Conservation (phyloP, 2,329 filamentous ascomycete species). For the Stagonosporopsis tanaceti region DNA sequence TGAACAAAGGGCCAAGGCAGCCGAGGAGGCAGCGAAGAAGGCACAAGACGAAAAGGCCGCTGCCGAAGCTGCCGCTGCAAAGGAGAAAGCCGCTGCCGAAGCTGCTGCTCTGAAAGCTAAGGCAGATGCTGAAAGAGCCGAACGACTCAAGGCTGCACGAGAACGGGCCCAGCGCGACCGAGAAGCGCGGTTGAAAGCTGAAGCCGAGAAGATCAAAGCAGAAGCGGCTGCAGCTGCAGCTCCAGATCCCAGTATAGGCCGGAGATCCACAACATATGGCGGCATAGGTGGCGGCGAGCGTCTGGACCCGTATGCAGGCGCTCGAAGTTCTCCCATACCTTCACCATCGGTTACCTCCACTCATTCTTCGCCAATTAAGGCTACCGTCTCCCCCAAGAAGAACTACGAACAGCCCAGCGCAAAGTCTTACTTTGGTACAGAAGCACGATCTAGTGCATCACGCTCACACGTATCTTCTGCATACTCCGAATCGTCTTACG, state of each 20-base stretch:
- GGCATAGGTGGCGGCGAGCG: conserved; percentile 68
- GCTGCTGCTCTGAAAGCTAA: conserved; percentile 43
- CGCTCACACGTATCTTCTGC: conserved; percentile 55
- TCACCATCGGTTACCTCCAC: conserved; percentile 48
- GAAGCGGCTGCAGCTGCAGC: conserved; percentile 25
- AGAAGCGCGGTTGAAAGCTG: conserved; percentile 47
- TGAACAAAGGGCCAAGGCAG: conserved; percentile 49
- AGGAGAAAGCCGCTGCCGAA: conserved; percentile 42
- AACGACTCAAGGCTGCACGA: conserved; percentile 49
- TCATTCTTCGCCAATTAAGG: conserved; percentile 50
- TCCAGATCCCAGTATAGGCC: conserved; percentile 31
- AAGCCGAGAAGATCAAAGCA: conserved; percentile 46
- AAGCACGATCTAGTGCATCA: conserved; percentile 32
- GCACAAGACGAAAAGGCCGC: conserved; percentile 49
- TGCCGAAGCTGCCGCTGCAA: conserved; percentile 40
- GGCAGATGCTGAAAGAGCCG: conserved; percentile 45
- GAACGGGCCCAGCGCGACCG: conserved; percentile 51
- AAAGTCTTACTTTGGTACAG: conserved; percentile 65
- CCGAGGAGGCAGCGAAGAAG: conserved; percentile 49
- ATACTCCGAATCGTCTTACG: conserved; percentile 86
- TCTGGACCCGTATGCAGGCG: conserved; percentile 71
- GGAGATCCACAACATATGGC: conserved; percentile 50
- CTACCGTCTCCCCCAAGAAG: conserved; percentile 50
- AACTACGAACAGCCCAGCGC: conserved; percentile 60
- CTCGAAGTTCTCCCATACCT: conserved; percentile 65